Evolutionary conservation across 1,139 yeast species (phyloP).

Genomic region (Arxiozyma slooffiae): DNA sequence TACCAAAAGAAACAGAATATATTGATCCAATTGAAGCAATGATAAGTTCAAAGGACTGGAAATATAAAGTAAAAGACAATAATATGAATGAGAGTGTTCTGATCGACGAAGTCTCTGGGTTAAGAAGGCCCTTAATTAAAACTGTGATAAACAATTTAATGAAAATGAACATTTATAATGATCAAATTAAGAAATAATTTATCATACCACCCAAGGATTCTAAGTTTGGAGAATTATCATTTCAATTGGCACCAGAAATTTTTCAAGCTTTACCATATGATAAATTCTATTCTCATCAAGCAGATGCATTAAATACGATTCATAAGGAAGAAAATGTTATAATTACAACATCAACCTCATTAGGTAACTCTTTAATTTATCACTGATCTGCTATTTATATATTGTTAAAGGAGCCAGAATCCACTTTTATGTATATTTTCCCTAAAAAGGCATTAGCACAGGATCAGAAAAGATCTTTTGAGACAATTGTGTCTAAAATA

Average conservation of each 20-base stretch:
- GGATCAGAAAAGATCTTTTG: slow-evolving; percentile 78
- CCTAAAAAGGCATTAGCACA: slow-evolving; percentile 97
- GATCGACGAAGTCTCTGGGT: slow-evolving; percentile 20
- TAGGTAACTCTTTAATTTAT: slow-evolving; percentile 87
- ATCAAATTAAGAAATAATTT: slow-evolving; percentile 47
- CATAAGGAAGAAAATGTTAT: slow-evolving; percentile 54
- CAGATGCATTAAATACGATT: slow-evolving; percentile 57
- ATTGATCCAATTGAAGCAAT: slow-evolving; percentile 44
- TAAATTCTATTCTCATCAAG: slow-evolving; percentile 69
- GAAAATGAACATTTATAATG: slow-evolving; percentile 41
- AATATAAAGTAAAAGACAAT: slow-evolving; percentile 10
- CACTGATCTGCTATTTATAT: slow-evolving; percentile 69
- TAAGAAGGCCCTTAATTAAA: slow-evolving; percentile 33
- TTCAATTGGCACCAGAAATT: slow-evolving; percentile 39
- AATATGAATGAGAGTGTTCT: neutral
- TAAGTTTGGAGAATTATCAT: slow-evolving; percentile 34
- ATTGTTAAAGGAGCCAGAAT: slow-evolving; percentile 39
- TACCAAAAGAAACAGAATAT: slow-evolving; percentile 44
- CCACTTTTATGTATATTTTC: slow-evolving; percentile 78
- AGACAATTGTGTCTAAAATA: slow-evolving; percentile 45
- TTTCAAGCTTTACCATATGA: slow-evolving; percentile 40
- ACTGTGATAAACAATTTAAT: slow-evolving; percentile 42
- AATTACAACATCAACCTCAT: slow-evolving; percentile 85
- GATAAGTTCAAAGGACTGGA: slow-evolving; percentile 29
- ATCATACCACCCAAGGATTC: slow-evolving; percentile 40